Percentiles rank a stretch among this genome's conserved stretches.
Evolutionary conservation across 257 asterid genomes (phyloP).

Genomic region (Capsicum baccatum): DNA sequence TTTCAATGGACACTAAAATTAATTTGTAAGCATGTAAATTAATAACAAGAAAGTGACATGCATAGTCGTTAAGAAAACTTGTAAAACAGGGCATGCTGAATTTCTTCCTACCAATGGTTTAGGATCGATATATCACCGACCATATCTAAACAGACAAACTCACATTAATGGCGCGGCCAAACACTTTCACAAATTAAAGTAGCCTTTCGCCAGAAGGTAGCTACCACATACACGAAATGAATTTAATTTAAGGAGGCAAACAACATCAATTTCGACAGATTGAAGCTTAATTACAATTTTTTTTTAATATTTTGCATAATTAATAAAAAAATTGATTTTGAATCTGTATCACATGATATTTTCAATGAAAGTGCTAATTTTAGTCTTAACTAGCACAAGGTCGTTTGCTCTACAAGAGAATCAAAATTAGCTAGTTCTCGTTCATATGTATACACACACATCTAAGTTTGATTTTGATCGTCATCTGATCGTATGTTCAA

Average conservation of each 20-base stretch:
- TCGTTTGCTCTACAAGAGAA: not conserved
- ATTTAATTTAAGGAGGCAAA: too few species aligned
- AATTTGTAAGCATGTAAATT: not conserved
- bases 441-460: too few species aligned
- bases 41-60: not conserved
- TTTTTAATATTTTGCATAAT: too few species aligned
- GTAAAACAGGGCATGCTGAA: not conserved
- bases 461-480: not conserved
- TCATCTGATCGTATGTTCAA: not conserved
- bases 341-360: too few species aligned
- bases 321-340: too few species aligned
- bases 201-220: not conserved
- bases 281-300: too few species aligned
- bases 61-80: not conserved
- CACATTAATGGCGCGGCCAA: not conserved
- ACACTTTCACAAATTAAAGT: not conserved
- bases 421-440: not conserved
- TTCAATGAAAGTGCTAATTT: not conserved
- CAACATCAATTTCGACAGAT: too few species aligned
- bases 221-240: too few species aligned
- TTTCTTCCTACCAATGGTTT: conserved; percentile 21
- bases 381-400: not conserved
- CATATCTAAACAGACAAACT: conserved; percentile 18
- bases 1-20: not conserved
- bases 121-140: not conserved